A percentile compares a stretch with the other conserved stretches of the same genome.
Conservation (phyloP, 2,329 filamentous ascomycete genomes). For the Hirsutella rhossiliensis region DNA sequence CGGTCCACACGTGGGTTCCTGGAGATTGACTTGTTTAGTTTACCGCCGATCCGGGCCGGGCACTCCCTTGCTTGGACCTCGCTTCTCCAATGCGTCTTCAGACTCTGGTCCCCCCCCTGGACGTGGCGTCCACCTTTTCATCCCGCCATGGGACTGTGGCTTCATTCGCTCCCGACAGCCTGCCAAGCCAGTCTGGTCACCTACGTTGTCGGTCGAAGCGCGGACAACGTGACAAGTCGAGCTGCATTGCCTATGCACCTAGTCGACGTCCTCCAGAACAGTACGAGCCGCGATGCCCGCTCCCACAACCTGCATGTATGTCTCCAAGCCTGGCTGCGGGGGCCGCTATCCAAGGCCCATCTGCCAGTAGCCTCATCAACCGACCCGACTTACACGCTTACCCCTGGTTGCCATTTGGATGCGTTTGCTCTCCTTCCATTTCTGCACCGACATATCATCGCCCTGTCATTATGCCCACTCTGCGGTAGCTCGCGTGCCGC, state of each 20-base stretch:
- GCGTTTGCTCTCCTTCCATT: neutral
- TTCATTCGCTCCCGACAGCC: neutral
- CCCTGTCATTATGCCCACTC: neutral
- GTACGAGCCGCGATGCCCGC: neutral
- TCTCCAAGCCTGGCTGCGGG: neutral
- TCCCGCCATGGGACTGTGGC: too few relatives aligned
- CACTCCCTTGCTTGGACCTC: neutral
- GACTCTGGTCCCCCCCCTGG: neutral
- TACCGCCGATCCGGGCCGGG: neutral
- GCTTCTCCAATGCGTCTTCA: neutral
- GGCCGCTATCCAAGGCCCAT: neutral
- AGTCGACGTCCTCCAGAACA: neutral
- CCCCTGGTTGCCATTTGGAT: neutral
- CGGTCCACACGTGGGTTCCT: neutral
- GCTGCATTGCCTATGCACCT: neutral
- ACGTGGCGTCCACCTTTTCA: neutral
- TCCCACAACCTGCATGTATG: neutral
- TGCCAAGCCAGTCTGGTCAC: neutral
- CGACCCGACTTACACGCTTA: slow-evolving; percentile 1
- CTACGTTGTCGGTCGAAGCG: neutral
- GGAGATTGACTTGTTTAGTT: neutral
- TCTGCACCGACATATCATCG: neutral
- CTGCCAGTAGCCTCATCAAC: neutral
- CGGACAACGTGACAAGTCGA: neutral
- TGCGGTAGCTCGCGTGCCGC: neutral